These are phyloP conservation scores for Metschnikowia reukaufii DNA, from an alignment of 805 yeast species.

Conservation along the genomic window DNA sequence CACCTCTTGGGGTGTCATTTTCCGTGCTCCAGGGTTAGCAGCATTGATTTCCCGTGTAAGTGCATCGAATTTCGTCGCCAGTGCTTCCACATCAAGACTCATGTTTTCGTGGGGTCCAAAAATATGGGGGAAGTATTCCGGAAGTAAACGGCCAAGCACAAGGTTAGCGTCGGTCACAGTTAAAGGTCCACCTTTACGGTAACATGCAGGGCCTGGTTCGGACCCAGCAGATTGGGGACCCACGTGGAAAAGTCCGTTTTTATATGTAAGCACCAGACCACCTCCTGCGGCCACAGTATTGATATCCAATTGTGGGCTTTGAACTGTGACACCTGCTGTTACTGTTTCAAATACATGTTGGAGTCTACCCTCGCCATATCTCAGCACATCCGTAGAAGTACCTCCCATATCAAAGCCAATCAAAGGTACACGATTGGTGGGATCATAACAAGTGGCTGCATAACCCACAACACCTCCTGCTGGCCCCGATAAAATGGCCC, in stretches of 20 bases:
- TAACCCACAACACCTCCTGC: constrained; percentile 98
- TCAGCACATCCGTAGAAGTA: constrained; percentile 46
- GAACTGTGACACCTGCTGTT: constrained; percentile 44
- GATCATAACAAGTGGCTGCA: constrained; percentile 69
- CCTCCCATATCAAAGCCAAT: constrained; percentile 48
- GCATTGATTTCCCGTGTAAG: constrained; percentile 18
- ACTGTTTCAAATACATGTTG: constrained; percentile 47
- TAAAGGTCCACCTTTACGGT: constrained; percentile 23
- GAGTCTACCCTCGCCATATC: constrained; percentile 38
- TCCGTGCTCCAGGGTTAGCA: constrained; percentile 11
- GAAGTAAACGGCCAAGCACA: constrained; percentile 20
- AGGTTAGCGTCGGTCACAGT: constrained; percentile 24
- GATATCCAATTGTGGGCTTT: constrained; percentile 45
- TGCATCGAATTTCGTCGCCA: constrained; percentile 13
- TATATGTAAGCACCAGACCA: constrained; percentile 33
- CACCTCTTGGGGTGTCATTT: constrained; percentile 20
- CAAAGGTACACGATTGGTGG: constrained; percentile 52
- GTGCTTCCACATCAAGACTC: constrained; percentile 17
- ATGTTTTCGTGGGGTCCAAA: constrained; percentile 20
- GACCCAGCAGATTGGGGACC: constrained; percentile 23
- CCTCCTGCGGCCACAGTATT: constrained; percentile 52
- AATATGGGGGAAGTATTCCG: constrained; percentile 21
- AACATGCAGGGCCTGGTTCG: constrained; percentile 24
- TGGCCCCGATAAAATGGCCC: constrained; percentile 91
- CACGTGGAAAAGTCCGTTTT: constrained; percentile 22